A percentile compares a stretch with the other conserved stretches of the same genome.
These are phyloP conservation scores for Eucalyptus cloeziana DNA, from an alignment of 345 rosid genomes.

Conservation along the genomic window DNA sequence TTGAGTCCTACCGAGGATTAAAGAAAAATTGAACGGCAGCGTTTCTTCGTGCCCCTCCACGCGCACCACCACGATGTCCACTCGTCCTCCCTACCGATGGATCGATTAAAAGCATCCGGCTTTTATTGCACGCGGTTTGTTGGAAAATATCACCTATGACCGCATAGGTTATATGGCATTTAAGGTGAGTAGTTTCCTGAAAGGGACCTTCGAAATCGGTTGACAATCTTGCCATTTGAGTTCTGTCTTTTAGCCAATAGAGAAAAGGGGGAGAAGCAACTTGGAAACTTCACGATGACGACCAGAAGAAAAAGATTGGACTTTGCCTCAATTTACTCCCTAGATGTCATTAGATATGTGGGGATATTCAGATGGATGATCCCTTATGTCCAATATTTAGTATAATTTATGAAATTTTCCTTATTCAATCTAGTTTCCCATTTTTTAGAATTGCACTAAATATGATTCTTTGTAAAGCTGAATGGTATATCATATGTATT, in stretches of 20 bases:
- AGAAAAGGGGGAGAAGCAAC: not conserved
- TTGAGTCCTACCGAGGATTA: not conserved
- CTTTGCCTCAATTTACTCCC: not conserved
- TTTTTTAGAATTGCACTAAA: accelerated
- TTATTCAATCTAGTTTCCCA: not conserved
- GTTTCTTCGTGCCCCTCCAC: accelerated
- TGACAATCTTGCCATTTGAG: too few species aligned
- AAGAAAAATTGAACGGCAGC: too few species aligned
- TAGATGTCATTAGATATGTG: not conserved
- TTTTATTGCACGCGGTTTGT: not conserved
- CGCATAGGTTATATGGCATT: not conserved
- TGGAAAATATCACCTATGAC: not conserved
- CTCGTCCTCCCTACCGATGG: not conserved
- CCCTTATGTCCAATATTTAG: not conserved
- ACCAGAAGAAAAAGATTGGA: not conserved
- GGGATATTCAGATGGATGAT: not conserved
- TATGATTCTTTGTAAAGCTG: not conserved
- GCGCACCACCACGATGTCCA: not conserved
- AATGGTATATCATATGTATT: not conserved
- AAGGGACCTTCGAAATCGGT: not conserved
- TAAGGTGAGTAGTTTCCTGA: not conserved
- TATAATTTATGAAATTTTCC: not conserved
- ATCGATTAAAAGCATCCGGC: not conserved
- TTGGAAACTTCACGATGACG: not conserved
- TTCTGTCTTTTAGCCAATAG: too few species aligned